These are phyloP conservation scores for Darksidea phi DNA, from an alignment of 495 filamentous ascomycete species.

Conservation along the genomic window DNA sequence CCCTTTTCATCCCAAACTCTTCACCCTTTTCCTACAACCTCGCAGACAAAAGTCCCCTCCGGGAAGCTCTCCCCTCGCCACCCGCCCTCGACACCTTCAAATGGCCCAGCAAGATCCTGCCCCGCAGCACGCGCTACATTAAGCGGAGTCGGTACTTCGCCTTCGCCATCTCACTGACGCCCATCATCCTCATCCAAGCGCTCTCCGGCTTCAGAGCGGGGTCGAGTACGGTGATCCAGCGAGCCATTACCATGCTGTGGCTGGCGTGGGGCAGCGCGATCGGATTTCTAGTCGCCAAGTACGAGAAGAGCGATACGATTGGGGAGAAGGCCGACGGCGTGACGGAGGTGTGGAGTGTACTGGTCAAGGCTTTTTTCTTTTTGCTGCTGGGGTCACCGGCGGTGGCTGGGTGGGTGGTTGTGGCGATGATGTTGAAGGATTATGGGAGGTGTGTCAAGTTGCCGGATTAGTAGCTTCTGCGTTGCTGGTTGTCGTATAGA, in stretches of 20 bases:
- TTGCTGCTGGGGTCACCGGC: constrained; percentile 7
- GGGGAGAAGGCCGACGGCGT: neutral
- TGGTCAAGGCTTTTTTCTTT: constrained; percentile 1
- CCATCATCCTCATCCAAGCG: constrained; percentile 3
- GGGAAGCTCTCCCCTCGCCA: neutral
- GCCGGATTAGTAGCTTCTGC: neutral
- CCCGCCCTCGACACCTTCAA: neutral
- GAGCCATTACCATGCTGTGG: constrained; percentile 17
- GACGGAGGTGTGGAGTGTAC: neutral
- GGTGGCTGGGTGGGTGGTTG: constrained; percentile 7
- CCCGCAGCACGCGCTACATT: constrained; percentile 6
- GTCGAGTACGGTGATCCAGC: neutral
- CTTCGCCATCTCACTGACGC: constrained; percentile 7
- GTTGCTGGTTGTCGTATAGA: no score
- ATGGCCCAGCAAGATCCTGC: neutral
- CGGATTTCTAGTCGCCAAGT: constrained; percentile 3
- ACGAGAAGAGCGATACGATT: neutral
- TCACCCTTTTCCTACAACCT: constrained; percentile 8
- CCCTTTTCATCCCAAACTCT: neutral
- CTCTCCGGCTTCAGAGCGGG: constrained; percentile 8
- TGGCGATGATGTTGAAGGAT: constrained; percentile 17
- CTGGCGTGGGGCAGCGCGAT: constrained; percentile 4
- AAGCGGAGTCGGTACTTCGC: constrained; percentile 5
- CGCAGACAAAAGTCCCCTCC: neutral
- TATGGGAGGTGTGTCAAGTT: constrained; percentile 15